A percentile compares a stretch with the other conserved stretches of the same genome.
Conservation (phyloP, 257 asterid species). For the Solanum megistacrolobum region DNA sequence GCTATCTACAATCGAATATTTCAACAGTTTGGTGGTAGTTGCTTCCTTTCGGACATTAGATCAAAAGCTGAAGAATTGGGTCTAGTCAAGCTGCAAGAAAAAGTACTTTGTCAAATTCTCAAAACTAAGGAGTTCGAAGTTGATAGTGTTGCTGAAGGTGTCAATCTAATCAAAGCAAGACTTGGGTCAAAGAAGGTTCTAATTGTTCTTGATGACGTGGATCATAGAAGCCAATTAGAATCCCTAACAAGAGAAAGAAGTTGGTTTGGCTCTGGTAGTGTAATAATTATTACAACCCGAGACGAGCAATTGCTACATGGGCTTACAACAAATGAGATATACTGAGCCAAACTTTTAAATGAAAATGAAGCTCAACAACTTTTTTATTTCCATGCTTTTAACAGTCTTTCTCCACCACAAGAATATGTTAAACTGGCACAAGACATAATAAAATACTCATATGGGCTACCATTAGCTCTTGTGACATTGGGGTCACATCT, state of each 20-base stretch:
- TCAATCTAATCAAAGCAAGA: no score
- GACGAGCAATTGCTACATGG: background rate
- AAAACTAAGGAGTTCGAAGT: no score
- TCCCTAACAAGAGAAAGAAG: background rate
- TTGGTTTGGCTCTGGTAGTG: no score
- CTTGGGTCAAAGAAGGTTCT: no score
- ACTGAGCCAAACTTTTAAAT: background rate
- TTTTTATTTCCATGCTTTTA: background rate
- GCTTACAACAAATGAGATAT: background rate
- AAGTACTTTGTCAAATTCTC: no score
- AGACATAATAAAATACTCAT: background rate
- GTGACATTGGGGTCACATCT: background rate
- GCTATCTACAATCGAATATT: no score
- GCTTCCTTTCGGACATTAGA: no score
- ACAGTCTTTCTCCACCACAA: background rate
- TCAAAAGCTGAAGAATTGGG: no score
- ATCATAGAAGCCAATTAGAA: background rate
- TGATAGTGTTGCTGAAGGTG: no score
- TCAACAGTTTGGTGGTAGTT: no score
- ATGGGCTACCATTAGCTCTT: slow-evolving; percentile 6
- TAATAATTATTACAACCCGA: background rate
- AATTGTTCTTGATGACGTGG: background rate
- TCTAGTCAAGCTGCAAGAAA: no score
- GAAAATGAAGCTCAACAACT: background rate
- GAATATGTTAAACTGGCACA: background rate